Conservation (phyloP, 31 red algal species). For the Asparagopsis taxiformis region DNA sequence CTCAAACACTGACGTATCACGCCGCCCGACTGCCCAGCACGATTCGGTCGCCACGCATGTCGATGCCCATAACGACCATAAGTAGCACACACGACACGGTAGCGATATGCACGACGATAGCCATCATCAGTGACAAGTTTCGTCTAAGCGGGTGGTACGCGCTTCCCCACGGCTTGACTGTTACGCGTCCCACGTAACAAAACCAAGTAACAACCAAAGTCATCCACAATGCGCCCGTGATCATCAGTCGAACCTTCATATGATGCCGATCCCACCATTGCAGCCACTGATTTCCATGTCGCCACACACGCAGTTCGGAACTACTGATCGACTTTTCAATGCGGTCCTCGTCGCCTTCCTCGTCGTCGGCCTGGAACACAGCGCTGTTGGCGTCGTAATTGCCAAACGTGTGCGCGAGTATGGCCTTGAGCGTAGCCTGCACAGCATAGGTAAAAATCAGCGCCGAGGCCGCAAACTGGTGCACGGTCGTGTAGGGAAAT, state of each 20-base stretch:
- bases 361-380: neutral
- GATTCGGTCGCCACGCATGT: constrained; percentile 19
- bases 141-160: constrained; percentile 1
- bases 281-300: neutral
- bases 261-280: constrained; percentile 28
- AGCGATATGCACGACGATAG: constrained; percentile 12
- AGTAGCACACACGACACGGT: constrained; percentile 23
- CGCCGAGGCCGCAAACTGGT: constrained; percentile 45
- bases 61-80: constrained; percentile 28
- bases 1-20: constrained; percentile 8
- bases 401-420: constrained; percentile 9
- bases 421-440: constrained; percentile 11
- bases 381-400: constrained; percentile 17
- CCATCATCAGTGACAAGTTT: constrained; percentile 10
- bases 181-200: constrained; percentile 12
- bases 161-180: neutral
- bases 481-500: constrained; percentile 22
- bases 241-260: constrained; percentile 5
- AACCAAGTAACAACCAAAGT: constrained; percentile 21
- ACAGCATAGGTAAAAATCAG: constrained; percentile 45
- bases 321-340: neutral
- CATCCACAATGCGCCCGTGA: constrained; percentile 19
- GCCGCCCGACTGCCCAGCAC: neutral
- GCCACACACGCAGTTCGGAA: neutral
- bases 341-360: neutral